Percentiles rank a stretch among this genome's conserved stretches.
Conservation (phyloP, 345 rosid species). For the Eucalyptus pauciflora region DNA sequence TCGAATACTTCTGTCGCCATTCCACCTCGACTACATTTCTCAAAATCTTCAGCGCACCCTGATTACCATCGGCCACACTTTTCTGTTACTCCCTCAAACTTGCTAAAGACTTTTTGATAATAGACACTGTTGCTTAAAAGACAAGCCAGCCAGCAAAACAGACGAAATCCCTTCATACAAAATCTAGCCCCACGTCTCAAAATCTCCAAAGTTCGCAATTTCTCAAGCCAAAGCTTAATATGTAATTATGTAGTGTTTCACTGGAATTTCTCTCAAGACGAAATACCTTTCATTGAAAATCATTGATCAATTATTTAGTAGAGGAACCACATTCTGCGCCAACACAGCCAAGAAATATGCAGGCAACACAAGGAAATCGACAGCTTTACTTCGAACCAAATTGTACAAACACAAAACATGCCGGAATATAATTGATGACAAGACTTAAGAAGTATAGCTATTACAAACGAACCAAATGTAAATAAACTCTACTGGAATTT, state of each 20-base stretch:
- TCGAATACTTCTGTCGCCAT: neutral
- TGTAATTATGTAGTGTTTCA: neutral
- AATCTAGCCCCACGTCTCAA: neutral
- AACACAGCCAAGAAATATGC: neutral
- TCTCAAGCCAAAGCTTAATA: accelerated
- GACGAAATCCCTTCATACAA: accelerated
- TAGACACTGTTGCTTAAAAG: accelerated
- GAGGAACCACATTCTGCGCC: accelerated
- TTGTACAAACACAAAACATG: neutral
- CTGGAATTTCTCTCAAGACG: accelerated
- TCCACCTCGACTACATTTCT: neutral
- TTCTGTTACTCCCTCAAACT: neutral
- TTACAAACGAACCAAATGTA: neutral
- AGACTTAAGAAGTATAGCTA: neutral
- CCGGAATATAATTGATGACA: neutral
- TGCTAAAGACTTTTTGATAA: neutral
- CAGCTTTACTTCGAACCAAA: neutral
- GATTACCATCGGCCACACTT: neutral
- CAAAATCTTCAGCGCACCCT: neutral
- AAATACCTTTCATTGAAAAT: too few species aligned
- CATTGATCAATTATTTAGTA: too few species aligned
- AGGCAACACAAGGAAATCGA: neutral
- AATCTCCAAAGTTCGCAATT: neutral
- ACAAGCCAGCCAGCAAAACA: neutral
- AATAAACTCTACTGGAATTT: accelerated